phyloP scores from a whole-genome alignment of 169 alveolate species.

The Plasmodium vinckei region DNA sequence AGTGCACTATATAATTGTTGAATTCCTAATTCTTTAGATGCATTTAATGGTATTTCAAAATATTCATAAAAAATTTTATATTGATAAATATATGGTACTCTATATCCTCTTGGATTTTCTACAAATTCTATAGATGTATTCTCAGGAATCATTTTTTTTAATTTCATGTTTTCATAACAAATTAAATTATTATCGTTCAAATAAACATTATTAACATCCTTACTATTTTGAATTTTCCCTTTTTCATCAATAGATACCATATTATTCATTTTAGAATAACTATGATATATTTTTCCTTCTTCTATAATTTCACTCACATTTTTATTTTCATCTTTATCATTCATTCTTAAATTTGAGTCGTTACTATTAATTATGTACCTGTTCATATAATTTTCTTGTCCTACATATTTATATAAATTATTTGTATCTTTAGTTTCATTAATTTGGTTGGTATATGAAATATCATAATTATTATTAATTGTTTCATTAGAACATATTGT shows the following conservation, averaged over 20 bases:
- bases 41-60: conserved; percentile 63
- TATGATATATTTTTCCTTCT: too few species aligned
- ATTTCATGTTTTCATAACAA: background rate
- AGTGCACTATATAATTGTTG: conserved; percentile 56
- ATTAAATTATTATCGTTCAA: background rate
- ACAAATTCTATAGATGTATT: conserved; percentile 45
- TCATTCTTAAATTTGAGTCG: too few species aligned
- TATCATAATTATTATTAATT: background rate
- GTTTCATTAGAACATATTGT: conserved; percentile 1
- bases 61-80: conserved; percentile 57
- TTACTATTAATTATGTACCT: background rate
- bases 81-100: conserved; percentile 53
- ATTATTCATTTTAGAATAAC: too few species aligned
- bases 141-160: background rate
- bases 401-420: background rate
- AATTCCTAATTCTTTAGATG: conserved; percentile 27
- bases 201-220: background rate
- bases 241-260: background rate
- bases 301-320: too few species aligned
- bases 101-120: conserved; percentile 66
- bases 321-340: too few species aligned
- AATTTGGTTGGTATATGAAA: background rate
- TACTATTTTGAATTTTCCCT: background rate
- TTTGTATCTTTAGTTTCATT: background rate
- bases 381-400: background rate